phyloP scores from a whole-genome alignment of 1,284 basidiomycete species.

The Vanrija humicola region DNA sequence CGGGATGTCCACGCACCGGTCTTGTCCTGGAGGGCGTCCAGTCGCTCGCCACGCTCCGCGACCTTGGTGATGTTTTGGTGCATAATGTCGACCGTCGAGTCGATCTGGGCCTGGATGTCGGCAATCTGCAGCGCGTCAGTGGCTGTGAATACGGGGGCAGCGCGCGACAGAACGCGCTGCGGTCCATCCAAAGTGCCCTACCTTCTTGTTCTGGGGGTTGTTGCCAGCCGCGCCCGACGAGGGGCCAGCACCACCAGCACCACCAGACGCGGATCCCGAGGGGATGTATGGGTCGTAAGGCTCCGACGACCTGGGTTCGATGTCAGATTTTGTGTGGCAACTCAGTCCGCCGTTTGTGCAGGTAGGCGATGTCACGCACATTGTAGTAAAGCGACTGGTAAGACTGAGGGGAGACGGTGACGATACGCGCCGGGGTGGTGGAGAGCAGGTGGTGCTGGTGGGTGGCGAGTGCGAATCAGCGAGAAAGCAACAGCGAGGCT shows the following conservation, averaged over 20 bases:
- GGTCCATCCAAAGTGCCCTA: conserved; percentile 8
- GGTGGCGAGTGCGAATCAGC: too few relatives aligned
- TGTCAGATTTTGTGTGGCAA: background rate
- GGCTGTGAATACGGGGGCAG: background rate
- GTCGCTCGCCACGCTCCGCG: conserved; percentile 87
- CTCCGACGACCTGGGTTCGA: conserved; percentile 54
- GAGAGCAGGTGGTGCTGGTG: too few relatives aligned
- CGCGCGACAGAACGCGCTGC: background rate
- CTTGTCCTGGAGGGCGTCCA: conserved; percentile 95
- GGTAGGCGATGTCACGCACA: background rate
- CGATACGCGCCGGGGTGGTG: too few relatives aligned
- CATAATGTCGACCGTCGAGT: conserved; percentile 95
- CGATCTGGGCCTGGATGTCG: conserved; percentile 88
- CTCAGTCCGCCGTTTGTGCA: background rate
- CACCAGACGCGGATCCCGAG: conserved; percentile 54
- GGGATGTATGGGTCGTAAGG: conserved; percentile 96
- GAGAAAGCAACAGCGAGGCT: too few relatives aligned
- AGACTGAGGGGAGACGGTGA: too few relatives aligned
- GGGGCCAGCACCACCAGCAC: conserved; percentile 42
- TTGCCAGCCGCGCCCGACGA: conserved; percentile 15
- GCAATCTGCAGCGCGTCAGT: conserved; percentile 60
- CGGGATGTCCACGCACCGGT: conserved; percentile 65
- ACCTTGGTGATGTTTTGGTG: conserved; percentile 89
- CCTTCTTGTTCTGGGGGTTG: conserved; percentile 59
- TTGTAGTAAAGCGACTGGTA: background rate